Evolutionary conservation across 2,329 filamentous ascomycete species (phyloP).

Genomic region (Botrytis galanthina): DNA sequence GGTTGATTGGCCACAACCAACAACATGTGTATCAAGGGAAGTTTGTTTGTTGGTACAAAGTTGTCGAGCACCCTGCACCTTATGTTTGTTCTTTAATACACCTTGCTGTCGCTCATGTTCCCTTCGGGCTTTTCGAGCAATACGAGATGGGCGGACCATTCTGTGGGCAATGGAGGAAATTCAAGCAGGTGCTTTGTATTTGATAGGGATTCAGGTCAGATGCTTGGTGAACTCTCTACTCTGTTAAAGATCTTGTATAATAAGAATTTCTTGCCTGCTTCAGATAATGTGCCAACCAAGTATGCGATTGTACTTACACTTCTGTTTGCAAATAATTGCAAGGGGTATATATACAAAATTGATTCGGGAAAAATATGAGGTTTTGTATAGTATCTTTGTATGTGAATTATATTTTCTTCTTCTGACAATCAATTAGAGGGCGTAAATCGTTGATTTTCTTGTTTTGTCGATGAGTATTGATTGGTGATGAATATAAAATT

Average conservation of each 20-base stretch:
- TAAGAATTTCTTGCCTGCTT: not conserved
- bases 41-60: not conserved
- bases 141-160: constrained; percentile 22
- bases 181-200: not conserved
- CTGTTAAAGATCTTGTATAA: not conserved
- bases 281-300: not conserved
- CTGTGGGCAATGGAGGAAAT: not conserved
- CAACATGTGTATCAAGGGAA: not conserved
- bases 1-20: not conserved
- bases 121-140: constrained; percentile 17
- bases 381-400: not conserved
- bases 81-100: not conserved
- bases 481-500: not conserved
- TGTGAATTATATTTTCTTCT: not conserved
- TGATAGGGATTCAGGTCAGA: not conserved
- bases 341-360: not conserved
- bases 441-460: not conserved
- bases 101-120: constrained; percentile 21
- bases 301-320: not conserved
- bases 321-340: not conserved
- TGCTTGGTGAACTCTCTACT: not conserved
- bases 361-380: not conserved
- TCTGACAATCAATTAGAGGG: not conserved
- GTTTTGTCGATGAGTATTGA: not conserved
- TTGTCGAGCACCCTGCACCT: not conserved